These are phyloP conservation scores for Apiospora arundinis DNA, from an alignment of 2,329 filamentous ascomycete species.

Conservation along the genomic window DNA sequence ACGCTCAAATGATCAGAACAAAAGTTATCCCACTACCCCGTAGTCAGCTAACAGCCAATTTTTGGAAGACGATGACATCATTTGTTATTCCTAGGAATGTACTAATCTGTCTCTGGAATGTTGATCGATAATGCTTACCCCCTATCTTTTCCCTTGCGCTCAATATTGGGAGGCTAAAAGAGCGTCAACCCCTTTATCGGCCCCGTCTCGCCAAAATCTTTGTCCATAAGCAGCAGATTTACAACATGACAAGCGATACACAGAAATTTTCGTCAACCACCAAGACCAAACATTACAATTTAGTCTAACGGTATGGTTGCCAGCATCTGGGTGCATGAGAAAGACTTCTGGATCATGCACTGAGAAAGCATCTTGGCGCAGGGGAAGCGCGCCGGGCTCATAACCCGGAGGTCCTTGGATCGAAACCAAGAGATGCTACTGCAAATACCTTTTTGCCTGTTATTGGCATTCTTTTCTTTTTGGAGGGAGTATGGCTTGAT, in stretches of 20 bases:
- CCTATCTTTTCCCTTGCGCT: neutral
- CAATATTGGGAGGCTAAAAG: neutral
- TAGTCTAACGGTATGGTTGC: neutral
- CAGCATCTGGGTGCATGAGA: neutral
- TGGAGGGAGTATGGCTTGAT: neutral
- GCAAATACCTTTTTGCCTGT: neutral
- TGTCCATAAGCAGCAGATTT: neutral
- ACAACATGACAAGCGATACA: neutral
- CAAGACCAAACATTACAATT: neutral
- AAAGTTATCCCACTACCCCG: too few species aligned
- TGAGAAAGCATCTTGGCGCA: slow-evolving; percentile 32
- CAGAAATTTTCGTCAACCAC: neutral
- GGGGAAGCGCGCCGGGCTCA: slow-evolving; percentile 41
- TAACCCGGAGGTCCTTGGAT: slow-evolving; percentile 41
- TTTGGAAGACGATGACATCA: too few species aligned
- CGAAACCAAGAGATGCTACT: slow-evolving; percentile 37
- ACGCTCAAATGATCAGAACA: too few species aligned
- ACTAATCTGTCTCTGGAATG: too few species aligned
- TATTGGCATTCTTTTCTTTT: neutral
- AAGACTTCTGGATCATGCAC: neutral
- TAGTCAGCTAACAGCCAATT: too few species aligned
- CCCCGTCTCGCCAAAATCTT: neutral
- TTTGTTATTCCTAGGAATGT: too few species aligned
- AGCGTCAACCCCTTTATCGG: neutral
- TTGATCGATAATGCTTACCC: too few species aligned